Percentiles rank a stretch among this genome's conserved stretches.
phyloP scores from a whole-genome alignment of 495 filamentous ascomycete genomes.

The Penicillium silybi region DNA sequence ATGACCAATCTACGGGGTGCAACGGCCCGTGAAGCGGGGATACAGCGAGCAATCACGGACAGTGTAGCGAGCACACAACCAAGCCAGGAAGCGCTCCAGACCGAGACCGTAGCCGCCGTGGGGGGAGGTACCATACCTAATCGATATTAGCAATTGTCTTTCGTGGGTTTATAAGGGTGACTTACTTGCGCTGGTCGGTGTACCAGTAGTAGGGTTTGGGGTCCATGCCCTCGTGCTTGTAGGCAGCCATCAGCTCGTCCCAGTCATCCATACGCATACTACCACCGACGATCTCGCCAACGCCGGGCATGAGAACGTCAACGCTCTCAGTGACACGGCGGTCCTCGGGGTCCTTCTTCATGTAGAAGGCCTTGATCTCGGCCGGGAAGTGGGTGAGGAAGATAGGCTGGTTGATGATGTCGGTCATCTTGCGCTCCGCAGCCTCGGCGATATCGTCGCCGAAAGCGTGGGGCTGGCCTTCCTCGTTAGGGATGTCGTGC shows the following conservation, averaged over 20 bases:
- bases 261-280: slow-evolving; percentile 94
- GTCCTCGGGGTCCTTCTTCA: slow-evolving; percentile 86
- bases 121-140: slow-evolving; percentile 85
- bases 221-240: slow-evolving; percentile 80
- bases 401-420: slow-evolving; percentile 90
- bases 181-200: slow-evolving; percentile 95
- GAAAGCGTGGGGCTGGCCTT: slow-evolving; percentile 82
- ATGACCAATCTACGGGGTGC: slow-evolving; percentile 63
- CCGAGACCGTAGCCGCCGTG: slow-evolving; percentile 96
- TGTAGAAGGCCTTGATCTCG: slow-evolving; percentile 99
- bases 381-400: slow-evolving; percentile 96
- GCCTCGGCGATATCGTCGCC: slow-evolving; percentile 99
- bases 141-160: background rate
- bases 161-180: slow-evolving; percentile 13
- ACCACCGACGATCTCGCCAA: slow-evolving; percentile 95
- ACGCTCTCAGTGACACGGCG: slow-evolving; percentile 92
- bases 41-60: slow-evolving; percentile 89
- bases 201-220: slow-evolving; percentile 96
- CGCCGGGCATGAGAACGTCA: slow-evolving; percentile 92
- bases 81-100: slow-evolving; percentile 93
- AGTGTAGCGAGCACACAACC: slow-evolving; percentile 89
- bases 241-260: slow-evolving; percentile 87
- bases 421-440: slow-evolving; percentile 94
- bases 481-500: slow-evolving; percentile 88
- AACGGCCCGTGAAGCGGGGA: slow-evolving; percentile 89